Base-by-base conservation (phyloP, 306 rosid species). In the Vigna mungo region DNA sequence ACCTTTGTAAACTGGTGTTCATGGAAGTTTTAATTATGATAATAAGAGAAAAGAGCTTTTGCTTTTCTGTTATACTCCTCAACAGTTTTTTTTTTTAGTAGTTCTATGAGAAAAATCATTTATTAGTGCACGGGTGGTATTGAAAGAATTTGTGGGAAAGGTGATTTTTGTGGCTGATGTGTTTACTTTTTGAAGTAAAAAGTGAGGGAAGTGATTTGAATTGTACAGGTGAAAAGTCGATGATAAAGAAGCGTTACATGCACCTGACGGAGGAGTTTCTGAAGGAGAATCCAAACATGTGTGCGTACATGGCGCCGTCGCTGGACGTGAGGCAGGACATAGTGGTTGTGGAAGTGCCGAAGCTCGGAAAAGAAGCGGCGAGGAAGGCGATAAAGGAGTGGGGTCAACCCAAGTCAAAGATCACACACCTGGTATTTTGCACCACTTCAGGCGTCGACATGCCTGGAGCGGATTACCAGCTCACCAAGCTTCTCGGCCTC, bases 321-420 rank as follows among this genome's bases (percentile, higher is more conserved):
- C 71, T 89, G 2, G 93, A 89, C 44, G 87, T 9, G 1, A 83
- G 93, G 15, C 93, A 89, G 4, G 90, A 89, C 16, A 74, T 89
- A 0, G 91, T 87, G 44, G 93, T 89, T 0, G 89, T 85, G 8
- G 93, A 89, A 23, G 88, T 89, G 0, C 93, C 93, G 0, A 89
- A 85, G 84, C 85, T 89, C 0, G 93, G 91, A 0, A 89, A 89
- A 51, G 89, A 89, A 17, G 93, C 93, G 0, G 93, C 93, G 0
- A 2, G 56, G 0, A 87, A 84, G 27, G 93, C 93, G 0, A 89
- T 89, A 17, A 85, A 82, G 2, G 91, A 89, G 15, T 89, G 93
- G 93, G 93, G 91, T 3, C 93, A 87, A n/a, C 89, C 89, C 2
- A 89, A 85, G 53, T 89, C 91, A 23, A 87, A 85, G 74, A 89